Conservation (phyloP, 257 asterid genomes). For the Plantago ovata region DNA sequence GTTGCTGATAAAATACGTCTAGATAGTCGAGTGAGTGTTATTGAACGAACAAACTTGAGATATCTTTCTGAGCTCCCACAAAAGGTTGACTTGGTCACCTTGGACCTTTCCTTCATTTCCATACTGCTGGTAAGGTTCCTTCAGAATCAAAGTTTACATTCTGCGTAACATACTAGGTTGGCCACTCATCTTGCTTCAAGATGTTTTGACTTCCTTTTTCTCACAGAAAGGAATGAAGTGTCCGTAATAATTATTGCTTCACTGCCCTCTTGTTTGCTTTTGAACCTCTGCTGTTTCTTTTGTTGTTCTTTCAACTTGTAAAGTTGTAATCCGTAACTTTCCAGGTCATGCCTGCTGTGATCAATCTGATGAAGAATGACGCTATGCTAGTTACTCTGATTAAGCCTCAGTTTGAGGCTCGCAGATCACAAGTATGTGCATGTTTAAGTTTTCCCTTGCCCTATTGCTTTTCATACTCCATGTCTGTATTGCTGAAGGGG, state of each 20-base stretch:
- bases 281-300: too few relatives aligned
- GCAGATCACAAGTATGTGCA: slow-evolving; percentile 68
- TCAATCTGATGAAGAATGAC: slow-evolving; percentile 75
- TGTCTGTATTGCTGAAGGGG: not conserved
- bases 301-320: not conserved
- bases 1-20: slow-evolving; percentile 90
- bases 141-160: slow-evolving; percentile 7
- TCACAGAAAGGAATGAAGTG: not conserved
- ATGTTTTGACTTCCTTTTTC: not conserved
- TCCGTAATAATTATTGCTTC: too few relatives aligned
- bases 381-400: slow-evolving; percentile 69
- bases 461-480: not conserved
- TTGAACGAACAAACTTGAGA: slow-evolving; percentile 90
- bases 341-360: slow-evolving; percentile 96
- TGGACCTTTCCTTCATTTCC: slow-evolving; percentile 96
- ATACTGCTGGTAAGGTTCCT: slow-evolving; percentile 62
- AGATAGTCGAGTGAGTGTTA: slow-evolving; percentile 66
- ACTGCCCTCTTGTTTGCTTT: too few relatives aligned
- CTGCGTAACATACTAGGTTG: not conserved
- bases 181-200: slow-evolving; percentile 3
- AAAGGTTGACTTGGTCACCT: slow-evolving; percentile 85
- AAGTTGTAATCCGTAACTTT: slow-evolving; percentile 10
- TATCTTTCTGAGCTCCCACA: slow-evolving; percentile 84
- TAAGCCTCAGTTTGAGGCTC: slow-evolving; percentile 98
- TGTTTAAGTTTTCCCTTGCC: slow-evolving; percentile 10